These are phyloP conservation scores for Leptomonas seymouri DNA, from an alignment of 208 protist genomes.

Conservation along the genomic window DNA sequence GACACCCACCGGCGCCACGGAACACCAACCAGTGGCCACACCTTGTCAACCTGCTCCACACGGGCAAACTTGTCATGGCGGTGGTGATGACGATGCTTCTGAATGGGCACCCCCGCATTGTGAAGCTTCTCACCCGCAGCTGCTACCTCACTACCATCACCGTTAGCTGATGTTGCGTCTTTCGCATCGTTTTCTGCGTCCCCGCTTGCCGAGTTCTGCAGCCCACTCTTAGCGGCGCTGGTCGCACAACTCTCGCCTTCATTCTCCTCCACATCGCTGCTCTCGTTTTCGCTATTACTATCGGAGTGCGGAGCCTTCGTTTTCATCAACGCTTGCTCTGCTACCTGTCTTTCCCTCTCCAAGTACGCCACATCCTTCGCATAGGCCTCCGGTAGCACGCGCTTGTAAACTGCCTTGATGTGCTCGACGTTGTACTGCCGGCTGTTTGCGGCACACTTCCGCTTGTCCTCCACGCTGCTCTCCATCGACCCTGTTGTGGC, in stretches of 20 bases:
- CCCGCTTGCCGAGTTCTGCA: too few species aligned
- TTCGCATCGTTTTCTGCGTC: background rate
- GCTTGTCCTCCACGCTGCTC: conserved; percentile 35
- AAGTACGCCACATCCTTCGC: conserved; percentile 35
- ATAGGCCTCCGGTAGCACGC: conserved; percentile 51
- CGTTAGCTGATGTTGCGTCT: background rate
- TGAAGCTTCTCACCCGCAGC: background rate
- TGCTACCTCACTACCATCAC: background rate
- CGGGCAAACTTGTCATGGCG: background rate
- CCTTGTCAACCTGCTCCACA: background rate
- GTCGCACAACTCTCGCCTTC: background rate
- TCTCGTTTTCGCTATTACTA: background rate
- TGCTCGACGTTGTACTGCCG: conserved; percentile 57
- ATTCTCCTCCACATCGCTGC: background rate
- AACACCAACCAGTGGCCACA: background rate
- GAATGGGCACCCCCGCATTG: background rate
- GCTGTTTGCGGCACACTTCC: conserved; percentile 45
- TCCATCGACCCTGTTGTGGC: conserved; percentile 44
- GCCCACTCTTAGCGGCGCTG: background rate
- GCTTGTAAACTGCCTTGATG: conserved; percentile 40
- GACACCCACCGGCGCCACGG: conserved; percentile 27
- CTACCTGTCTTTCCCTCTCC: conserved; percentile 10
- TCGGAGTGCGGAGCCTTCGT: background rate
- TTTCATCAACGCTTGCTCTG: too few species aligned
- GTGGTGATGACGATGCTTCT: background rate